These are phyloP conservation scores for Mercurialis annua DNA, from an alignment of 345 rosid genomes.

Conservation along the genomic window DNA sequence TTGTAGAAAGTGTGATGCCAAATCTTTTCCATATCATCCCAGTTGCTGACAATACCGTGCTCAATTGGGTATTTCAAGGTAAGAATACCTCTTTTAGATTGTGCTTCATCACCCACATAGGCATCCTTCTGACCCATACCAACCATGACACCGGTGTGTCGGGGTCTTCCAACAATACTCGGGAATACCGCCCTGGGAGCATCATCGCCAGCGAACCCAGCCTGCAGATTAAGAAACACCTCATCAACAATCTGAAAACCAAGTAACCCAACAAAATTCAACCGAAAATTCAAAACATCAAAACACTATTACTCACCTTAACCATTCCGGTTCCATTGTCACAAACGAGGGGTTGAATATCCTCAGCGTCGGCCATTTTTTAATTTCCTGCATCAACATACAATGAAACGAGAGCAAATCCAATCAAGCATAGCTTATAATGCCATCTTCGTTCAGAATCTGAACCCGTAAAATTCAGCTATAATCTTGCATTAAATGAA, in stretches of 20 bases:
- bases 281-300: neutral
- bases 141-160: conserved; percentile 52
- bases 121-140: conserved; percentile 57
- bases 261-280: neutral
- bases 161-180: conserved; percentile 49
- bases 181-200: conserved; percentile 72
- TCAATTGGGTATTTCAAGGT: conserved; percentile 51
- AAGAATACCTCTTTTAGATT: conserved; percentile 47
- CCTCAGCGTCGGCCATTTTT: conserved; percentile 19
- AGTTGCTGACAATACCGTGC: conserved; percentile 49
- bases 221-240: conserved; percentile 21
- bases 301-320: conserved; percentile 9
- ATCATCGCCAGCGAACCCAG: conserved; percentile 67
- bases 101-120: conserved; percentile 50
- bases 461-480: no score
- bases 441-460: no score
- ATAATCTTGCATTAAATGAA: no score
- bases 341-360: conserved; percentile 22
- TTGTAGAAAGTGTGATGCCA: conserved; percentile 57
- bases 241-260: neutral
- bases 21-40: conserved; percentile 56
- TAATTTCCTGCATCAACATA: conserved; percentile 6
- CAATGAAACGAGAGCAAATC: neutral
- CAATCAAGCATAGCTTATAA: no score
- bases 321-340: conserved; percentile 26